Evolutionary conservation across 2,329 filamentous ascomycete species (phyloP).

Genomic region (Aspergillus brunneoviolaceus): DNA sequence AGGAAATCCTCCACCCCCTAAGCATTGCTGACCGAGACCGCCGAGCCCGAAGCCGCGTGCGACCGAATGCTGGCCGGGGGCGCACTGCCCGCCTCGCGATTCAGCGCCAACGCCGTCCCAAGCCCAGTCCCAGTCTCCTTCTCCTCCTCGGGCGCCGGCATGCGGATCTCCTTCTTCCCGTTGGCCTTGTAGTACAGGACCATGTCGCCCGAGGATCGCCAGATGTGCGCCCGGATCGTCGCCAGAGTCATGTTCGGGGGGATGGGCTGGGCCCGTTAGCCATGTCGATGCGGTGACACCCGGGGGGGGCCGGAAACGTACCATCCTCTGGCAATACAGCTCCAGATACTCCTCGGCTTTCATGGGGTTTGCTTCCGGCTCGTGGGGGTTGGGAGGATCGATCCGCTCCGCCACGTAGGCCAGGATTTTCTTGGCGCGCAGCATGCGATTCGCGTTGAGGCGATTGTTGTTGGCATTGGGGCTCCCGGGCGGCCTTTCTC

Average conservation of each 20-base stretch:
- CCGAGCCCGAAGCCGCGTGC: slow-evolving; percentile 31
- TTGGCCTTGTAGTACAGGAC: slow-evolving; percentile 88
- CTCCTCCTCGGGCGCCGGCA: slow-evolving; percentile 21
- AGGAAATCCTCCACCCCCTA: slow-evolving; percentile 7
- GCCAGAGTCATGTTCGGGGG: slow-evolving; percentile 87
- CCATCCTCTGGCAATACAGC: slow-evolving; percentile 89
- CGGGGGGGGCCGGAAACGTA: slow-evolving; percentile 46
- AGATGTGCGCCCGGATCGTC: slow-evolving; percentile 85
- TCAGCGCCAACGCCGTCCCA: slow-evolving; percentile 8
- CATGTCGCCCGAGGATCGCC: slow-evolving; percentile 94
- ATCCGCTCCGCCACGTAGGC: slow-evolving; percentile 90
- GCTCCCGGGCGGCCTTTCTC: slow-evolving; percentile 23
- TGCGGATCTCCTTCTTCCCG: slow-evolving; percentile 63
- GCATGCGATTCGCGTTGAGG: slow-evolving; percentile 94
- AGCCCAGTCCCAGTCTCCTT: slow-evolving; percentile 16
- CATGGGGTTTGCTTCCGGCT: slow-evolving; percentile 60
- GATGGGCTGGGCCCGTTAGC: slow-evolving; percentile 43
- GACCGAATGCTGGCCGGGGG: slow-evolving; percentile 33
- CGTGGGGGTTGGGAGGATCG: slow-evolving; percentile 64
- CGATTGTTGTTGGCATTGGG: slow-evolving; percentile 62
- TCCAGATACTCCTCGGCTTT: slow-evolving; percentile 92
- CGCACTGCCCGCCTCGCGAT: slow-evolving; percentile 22
- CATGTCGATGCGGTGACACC: neutral
- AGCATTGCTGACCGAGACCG: slow-evolving; percentile 20
- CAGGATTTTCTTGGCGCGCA: slow-evolving; percentile 91